phyloP scores from a whole-genome alignment of 352 stramenopile species.

The Elongisporangium anandrum region DNA sequence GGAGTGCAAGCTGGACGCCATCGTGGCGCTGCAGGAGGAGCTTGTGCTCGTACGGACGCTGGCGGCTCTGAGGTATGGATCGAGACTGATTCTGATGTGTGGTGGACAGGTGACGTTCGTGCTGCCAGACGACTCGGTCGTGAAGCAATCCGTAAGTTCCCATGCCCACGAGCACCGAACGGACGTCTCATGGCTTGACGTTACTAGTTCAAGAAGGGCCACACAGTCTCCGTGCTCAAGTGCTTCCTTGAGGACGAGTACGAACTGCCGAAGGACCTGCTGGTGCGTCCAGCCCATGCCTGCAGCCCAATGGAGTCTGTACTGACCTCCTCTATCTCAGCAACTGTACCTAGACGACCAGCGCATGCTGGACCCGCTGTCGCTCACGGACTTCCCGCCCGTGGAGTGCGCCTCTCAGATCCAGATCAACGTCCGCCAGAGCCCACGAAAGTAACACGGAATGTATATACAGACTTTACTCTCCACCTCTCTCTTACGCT shows the following conservation, averaged over 20 bases:
- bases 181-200: background rate
- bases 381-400: conserved; percentile 51
- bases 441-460: background rate
- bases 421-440: conserved; percentile 35
- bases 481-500: background rate
- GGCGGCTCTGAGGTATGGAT: background rate
- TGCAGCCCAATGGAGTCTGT: too few species aligned
- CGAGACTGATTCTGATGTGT: background rate
- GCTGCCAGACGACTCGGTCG: conserved; percentile 46
- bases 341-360: conserved; percentile 33
- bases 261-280: conserved; percentile 26
- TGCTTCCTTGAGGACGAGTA: conserved; percentile 52
- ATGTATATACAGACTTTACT: background rate
- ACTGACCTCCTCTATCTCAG: conserved; percentile 9
- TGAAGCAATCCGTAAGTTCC: conserved; percentile 26
- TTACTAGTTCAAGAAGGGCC: conserved; percentile 71
- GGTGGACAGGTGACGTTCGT: conserved; percentile 45
- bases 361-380: conserved; percentile 56
- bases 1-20: conserved; percentile 58
- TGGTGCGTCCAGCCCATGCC: conserved; percentile 16
- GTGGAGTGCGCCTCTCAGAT: conserved; percentile 29
- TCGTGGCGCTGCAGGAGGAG: conserved; percentile 55
- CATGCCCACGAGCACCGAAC: background rate
- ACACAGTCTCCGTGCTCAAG: conserved; percentile 59
- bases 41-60: conserved; percentile 24